Evolutionary conservation across 2,329 filamentous ascomycete species (phyloP), one percentile per base, ranked within the genome.

Genomic region (Cordyceps javanica): DNA sequence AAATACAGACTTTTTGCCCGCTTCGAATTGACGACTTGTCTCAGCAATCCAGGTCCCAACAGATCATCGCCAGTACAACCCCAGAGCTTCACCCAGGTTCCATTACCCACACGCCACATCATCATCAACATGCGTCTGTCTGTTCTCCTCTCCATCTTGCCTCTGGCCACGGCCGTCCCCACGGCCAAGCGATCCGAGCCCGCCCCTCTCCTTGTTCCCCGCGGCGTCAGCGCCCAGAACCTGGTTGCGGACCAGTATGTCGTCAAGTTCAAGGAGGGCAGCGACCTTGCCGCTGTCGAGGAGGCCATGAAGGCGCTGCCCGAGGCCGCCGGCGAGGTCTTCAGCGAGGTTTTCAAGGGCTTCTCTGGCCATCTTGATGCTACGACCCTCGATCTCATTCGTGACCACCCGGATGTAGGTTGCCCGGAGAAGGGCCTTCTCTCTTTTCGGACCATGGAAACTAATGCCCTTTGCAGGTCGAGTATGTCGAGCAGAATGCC

Each of bases 401-500:
- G n/a, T 36, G 50, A 58, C 23, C 55, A 63, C 44, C 62, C 62
- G 4, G 50, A 60, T 38, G 59, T 58, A 42, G 38, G 55, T 53
- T 45, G 16, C 21, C 26, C 10, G 16, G 11, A 9, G 28, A 26
- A 19, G 19, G 13, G 8, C 7, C 8, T 39, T 25, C 50, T 25
- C 25, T 36, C 28, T 39, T 23, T 16, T 36, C 2, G 3, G 10
- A 19, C 5, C n/a, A 10, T 32, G 10, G 30, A 16, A 23, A 34
- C 50, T 53, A 14, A 53, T 21, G 19, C 14, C 11, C 23, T 3
- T 10, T 14, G 23, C 3, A 64, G 61, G 70, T 73, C 32, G 66
- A 68, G 5, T 73, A 69, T 57, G 63, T 75, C 10, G 71, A 75
- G 64, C 68, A 69, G 34, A 71, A 75, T 49, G 64, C 62, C 30